Evolutionary conservation across 2,329 filamentous ascomycete genomes (phyloP), one percentile per base, ranked within the genome.

Genomic region (Fusarium zealandicum): DNA sequence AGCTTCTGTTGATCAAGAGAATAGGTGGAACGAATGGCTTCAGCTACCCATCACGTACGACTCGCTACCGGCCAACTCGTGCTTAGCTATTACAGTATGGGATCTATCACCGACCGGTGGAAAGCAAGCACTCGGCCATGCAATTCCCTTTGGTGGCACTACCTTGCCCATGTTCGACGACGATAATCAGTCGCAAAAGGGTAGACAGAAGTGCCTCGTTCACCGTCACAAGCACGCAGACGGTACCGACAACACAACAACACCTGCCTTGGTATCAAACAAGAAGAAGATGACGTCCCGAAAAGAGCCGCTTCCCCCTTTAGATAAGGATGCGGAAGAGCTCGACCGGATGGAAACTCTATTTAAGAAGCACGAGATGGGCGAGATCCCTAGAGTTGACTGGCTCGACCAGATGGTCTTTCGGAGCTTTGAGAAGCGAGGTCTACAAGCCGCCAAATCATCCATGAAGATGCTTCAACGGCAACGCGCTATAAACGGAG

Each of bases 281-380:
- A 86, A 82, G 51, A 80, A 77, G 53, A 82, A 77, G 46, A 78
- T 82, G 43, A 79, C 80, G 22, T 75, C 78, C 3, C 80, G 76
- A 50, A 82, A 79, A 33, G 78, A 77, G 5, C 76, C 77, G 1
- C 74, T 80, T 1, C 76, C 80, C 2, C 72, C 78, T 0, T 76
- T 84, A n/a, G 86, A 90, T 51, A 88, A 88, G 64, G 86, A 96
- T 54, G 77, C 77, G n/a, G 87, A 91, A 46, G 95, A 99, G 73
- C 82, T 97, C 57, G 92, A 97, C 66, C 83, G 95, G 14, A 83
- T 99, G 64, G 93, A 98, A 69, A 88, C 86, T 47, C 75, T 98
- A 17, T 90, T 99, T 71, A 99, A 99, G 76, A 96, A 96, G 75
- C 95, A 98, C 70, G 96, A 99, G 71, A 96, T 97, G 89, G 93